Base-by-base conservation (phyloP, 139 green algal species). In the Pedinophyceae sp. region DNA sequence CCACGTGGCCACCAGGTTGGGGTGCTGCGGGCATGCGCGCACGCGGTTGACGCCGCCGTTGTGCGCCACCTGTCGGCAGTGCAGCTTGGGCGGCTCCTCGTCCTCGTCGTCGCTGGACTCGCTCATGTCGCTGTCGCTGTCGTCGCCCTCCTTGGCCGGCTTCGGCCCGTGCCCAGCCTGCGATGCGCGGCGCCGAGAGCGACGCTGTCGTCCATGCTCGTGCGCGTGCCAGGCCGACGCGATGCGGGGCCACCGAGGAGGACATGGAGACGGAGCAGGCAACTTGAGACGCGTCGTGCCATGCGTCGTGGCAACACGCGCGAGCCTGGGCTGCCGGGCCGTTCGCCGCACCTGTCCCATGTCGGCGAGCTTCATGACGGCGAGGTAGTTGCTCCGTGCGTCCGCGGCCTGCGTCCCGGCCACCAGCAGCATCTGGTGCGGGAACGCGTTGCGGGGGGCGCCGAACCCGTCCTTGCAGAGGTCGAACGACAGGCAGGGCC, bases 401-500 rank as follows among this genome's bases (percentile, higher is more conserved):
- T 30, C 54, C 2, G 58, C 57, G 19, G 87, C 89, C 48, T 78
- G 64, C 23, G 71, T 77, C 19, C 71, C 71, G 3, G 81, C 76
- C 22, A 93, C 76, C 46, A 92, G 54, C 54, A 76, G 84, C n/a
- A 93, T 46, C 0, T 67, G 83, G 79, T 97, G 86, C 4, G 91
- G 88, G 61, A 97, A 97, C 13, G 66, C 59, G 48, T 51, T 70
- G 16, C 88, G 74, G 0, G 72, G 76, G 3, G 41, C 68, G 0
- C 87, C 87, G 29, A 93, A 61, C 24, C 73, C 68, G 72, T 98
- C 91, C 3, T 57, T 59, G 16, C 95, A 26, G 18, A 95, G 48
- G 65, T 97, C 91, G 59, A 97, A 94, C 48, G n/a, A 57, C 0
- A 98, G 77, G 74, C 82, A 92, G 3, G 91, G 91, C 91, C 91